Evolutionary conservation across 2,329 filamentous ascomycete genomes (phyloP), one percentile per base, ranked within the genome.

Genomic region (Fragosphaeria purpurea): DNA sequence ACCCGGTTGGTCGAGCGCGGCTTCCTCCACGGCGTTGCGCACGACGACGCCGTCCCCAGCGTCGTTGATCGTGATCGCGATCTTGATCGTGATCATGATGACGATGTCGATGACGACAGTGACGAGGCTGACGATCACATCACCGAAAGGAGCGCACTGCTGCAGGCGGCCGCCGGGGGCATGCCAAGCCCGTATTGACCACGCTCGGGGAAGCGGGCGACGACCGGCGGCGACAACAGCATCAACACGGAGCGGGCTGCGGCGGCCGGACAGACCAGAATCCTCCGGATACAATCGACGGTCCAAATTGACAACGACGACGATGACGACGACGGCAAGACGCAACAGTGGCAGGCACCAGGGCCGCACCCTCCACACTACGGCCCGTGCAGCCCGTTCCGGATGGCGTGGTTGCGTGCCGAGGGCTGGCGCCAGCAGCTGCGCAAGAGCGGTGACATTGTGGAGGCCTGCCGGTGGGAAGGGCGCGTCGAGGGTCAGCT

Each of bases 341-440:
- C 7, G 35, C 7, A 37, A 37, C 7, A 37, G 35, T 7, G 11
- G 35, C 35, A 11, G 35, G 7, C 7, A 37, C 7, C 35, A 37
- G 35, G 7, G 35, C 35, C 7, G 35, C 35, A 37, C 7, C 35
- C 11, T 7, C 35, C 35, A 37, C 35, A 37, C 35, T 13, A 35
- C 22, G 37, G 34, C 7, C 32, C 12, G 7, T 38, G 22, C 9
- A 46, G 45, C 34, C 53, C 63, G 0, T 64, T 57, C 44, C 61
- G 67, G 8, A 57, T 68, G 22, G 63, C 67, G 3, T 70, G 67
- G 66, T 51, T 67, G 39, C 68, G 61, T 50, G 62, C 63, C 3
- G 61, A 68, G 50, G 67, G 67, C 2, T 70, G 67, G 67, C 60
- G 65, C 22, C 60, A 60, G 39, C 58, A 61, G 47, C 51, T 70